These are phyloP conservation scores for Blepharisma stoltei DNA, from an alignment of 73 alveolate species.

Conservation along the genomic window DNA sequence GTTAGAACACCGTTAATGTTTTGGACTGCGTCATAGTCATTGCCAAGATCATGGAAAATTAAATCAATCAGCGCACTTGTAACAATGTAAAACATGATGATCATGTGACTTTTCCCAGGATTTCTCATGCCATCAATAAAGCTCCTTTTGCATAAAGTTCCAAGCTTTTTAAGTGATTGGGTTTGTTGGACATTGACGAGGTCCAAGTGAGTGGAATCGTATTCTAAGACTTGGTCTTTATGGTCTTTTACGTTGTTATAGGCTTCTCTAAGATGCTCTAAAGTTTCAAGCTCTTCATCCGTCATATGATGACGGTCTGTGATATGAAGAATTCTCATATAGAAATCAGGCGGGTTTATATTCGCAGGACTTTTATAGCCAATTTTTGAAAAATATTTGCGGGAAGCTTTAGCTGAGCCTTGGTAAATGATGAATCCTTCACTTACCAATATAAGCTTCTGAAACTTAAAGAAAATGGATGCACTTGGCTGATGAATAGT, in stretches of 20 bases:
- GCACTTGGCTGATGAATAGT: constrained; percentile 25
- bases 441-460: constrained; percentile 23
- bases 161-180: no score
- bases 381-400: constrained; percentile 38
- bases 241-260: neutral
- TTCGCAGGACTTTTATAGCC: neutral
- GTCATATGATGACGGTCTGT: neutral
- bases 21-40: neutral
- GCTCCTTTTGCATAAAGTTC: neutral
- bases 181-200: no score
- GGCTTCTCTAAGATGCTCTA: neutral
- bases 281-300: neutral
- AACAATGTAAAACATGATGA: neutral
- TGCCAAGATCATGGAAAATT: neutral
- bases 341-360: neutral
- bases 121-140: neutral
- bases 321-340: neutral
- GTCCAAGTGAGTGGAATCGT: no score
- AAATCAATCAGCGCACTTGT: neutral
- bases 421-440: constrained; percentile 40
- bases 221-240: neutral
- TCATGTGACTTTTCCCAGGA: neutral
- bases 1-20: neutral
- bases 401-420: constrained; percentile 36
- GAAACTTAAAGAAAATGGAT: neutral